phyloP scores from a whole-genome alignment of 495 filamentous ascomycete genomes.

The Haplographium delicatum region DNA sequence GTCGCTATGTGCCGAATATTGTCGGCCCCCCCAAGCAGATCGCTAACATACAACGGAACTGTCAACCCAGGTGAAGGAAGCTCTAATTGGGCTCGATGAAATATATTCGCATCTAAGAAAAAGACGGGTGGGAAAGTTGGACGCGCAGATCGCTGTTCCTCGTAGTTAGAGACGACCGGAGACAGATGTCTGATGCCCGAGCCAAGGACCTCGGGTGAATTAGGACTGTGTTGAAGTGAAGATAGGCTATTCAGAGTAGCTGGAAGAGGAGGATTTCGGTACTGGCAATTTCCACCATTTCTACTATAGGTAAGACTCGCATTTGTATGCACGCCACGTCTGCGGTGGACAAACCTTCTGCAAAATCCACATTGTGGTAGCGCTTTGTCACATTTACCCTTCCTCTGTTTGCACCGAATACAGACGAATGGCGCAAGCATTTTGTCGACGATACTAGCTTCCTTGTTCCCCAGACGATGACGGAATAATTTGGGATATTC shows the following conservation, averaged over 20 bases:
- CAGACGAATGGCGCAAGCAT: background rate
- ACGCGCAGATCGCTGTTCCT: background rate
- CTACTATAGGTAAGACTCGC: background rate
- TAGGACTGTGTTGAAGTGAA: background rate
- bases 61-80: background rate
- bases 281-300: background rate
- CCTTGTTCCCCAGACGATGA: too few relatives aligned
- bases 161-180: too few relatives aligned
- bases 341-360: background rate
- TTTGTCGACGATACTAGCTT: background rate
- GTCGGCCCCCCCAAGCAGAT: background rate
- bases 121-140: background rate
- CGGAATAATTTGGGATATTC: too few relatives aligned
- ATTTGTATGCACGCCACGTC: background rate
- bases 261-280: background rate
- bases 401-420: background rate
- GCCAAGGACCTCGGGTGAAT: too few relatives aligned
- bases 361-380: background rate
- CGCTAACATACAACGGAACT: background rate
- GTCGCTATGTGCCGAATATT: background rate
- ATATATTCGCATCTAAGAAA: background rate
- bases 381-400: background rate
- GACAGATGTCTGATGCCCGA: too few relatives aligned
- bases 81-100: background rate
- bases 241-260: background rate